Base-by-base conservation (phyloP, 2,329 filamentous ascomycete genomes). In the Aspergillus texensis region DNA sequence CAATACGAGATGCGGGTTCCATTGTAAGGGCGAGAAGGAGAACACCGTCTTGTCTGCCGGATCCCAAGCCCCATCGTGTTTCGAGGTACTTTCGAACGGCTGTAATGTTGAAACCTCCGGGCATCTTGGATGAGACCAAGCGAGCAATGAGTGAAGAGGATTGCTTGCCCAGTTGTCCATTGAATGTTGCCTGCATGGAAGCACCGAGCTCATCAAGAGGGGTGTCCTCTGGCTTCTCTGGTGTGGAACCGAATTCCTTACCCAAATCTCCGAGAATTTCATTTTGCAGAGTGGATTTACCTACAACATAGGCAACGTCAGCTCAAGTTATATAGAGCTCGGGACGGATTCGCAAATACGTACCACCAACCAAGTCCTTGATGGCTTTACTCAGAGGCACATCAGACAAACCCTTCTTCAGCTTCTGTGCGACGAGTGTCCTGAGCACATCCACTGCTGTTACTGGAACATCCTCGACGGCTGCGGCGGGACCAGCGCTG, bases 51-150 rank as follows among this genome's bases (percentile, higher is more conserved):
- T 99, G 95, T 74, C 95, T 87, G 32, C 95, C 95, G 28, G 90
- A 77, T 4, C 85, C 92, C 62, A 99, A 83, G 61, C 95, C 95
- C 93, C 94, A 99, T 79, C 93, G 88, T 19, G 91, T 93, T 82
- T 97, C 94, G 52, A 99, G 83, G 76, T 99, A 96, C 82, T 99
- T 99, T 74, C 95, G 88, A 54, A 96, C 92, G 14, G 93, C 86
- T 74, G 94, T 98, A 78, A 98, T 98, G 79, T 98, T 99, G 88
- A 99, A 99, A 66, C 95, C 95, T 83, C 94, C 95, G 55, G 95
- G 95, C 95, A 99, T 99, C 83, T 99, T 99, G 34, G 95, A 97
- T 2, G 95, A 98, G 50, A 99, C 95, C 77, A 99, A 84, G 71
- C 95, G 91, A 57, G 95, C 95, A 78, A 99, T 91, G 62, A 99